Evolutionary conservation across 2,329 filamentous ascomycete species (phyloP), one percentile per base, ranked within the genome.

Genomic region (Lomentospora prolificans): DNA sequence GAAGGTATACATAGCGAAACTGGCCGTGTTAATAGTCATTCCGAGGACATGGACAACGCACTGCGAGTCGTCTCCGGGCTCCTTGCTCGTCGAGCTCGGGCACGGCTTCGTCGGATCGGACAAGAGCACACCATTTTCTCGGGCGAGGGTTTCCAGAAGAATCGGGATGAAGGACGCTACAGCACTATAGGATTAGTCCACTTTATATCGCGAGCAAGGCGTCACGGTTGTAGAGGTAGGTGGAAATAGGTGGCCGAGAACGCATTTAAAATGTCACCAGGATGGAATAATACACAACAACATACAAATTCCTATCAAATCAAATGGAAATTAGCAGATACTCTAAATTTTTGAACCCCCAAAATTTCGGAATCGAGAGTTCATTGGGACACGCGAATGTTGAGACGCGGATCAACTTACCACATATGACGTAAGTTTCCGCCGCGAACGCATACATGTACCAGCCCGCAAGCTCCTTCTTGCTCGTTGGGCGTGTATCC

Each of bases 1-100:
- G 70, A 99, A 99, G 2, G 90, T 96, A 72, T 97, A 97, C 90
- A 97, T 95, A 67, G 90, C 92, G 69, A 97, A 96, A 69, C 89
- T 95, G 33, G 92, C 91, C 1, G 92, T 96, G 70, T 97, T 97
- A 72, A 99, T 86, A 64, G 95, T 86, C 58, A 87, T 69, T 4
- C 92, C 92, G 24, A 95, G 73, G 4, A 97, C 75, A 60, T 86
- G 82, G 58, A 97, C 83, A 58, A 97, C 76, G 66, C 94, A 99
- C 67, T 95, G 89, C 51, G 77, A 78, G 44, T 75, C 74, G 61
- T 75, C 72, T 22, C 24, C 54, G 25, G 55, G 44, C 3, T 51
- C 56, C 55, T 79, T 79, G 60, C 72, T 75, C 64, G 83, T 81
- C 59, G 78, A 84, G 58, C 82, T 76, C 58, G 78, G 82, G 72